phyloP scores from a whole-genome alignment of 2,329 filamentous ascomycete species.

The Plectosphaerella plurivora region DNA sequence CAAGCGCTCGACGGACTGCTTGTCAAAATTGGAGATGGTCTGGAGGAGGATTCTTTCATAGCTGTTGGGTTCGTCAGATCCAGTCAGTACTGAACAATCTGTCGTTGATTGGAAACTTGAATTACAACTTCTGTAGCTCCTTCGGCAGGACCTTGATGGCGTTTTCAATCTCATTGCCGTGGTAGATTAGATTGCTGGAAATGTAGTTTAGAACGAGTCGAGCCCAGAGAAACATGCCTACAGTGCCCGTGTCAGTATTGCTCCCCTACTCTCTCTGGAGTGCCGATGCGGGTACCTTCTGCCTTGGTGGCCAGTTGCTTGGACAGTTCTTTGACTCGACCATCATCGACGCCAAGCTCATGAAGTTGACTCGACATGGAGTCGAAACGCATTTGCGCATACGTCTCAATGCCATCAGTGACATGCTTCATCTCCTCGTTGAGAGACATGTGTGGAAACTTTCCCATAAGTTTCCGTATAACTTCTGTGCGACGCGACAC shows the following conservation, averaged over 20 bases:
- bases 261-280: not conserved
- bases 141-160: constrained; percentile 16
- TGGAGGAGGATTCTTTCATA: constrained; percentile 21
- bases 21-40: constrained; percentile 16
- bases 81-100: not conserved
- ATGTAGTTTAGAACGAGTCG: constrained; percentile 27
- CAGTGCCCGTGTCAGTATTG: not conserved
- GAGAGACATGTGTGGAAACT: constrained; percentile 17
- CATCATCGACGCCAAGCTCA: constrained; percentile 9
- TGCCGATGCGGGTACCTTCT: constrained; percentile 15
- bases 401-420: constrained; percentile 14
- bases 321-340: constrained; percentile 13
- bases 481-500: not conserved
- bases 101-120: not conserved
- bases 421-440: constrained; percentile 18
- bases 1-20: constrained; percentile 19
- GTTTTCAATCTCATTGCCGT: constrained; percentile 14
- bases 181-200: constrained; percentile 21
- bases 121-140: constrained; percentile 19
- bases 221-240: constrained; percentile 32
- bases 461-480: constrained; percentile 12
- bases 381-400: constrained; percentile 11
- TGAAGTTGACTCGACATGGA: constrained; percentile 2
- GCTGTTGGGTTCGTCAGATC: constrained; percentile 8
- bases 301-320: constrained; percentile 14